Evolutionary conservation across 2,329 filamentous ascomycete species (phyloP).

Genomic region (Tolypocladium ophioglossoides): DNA sequence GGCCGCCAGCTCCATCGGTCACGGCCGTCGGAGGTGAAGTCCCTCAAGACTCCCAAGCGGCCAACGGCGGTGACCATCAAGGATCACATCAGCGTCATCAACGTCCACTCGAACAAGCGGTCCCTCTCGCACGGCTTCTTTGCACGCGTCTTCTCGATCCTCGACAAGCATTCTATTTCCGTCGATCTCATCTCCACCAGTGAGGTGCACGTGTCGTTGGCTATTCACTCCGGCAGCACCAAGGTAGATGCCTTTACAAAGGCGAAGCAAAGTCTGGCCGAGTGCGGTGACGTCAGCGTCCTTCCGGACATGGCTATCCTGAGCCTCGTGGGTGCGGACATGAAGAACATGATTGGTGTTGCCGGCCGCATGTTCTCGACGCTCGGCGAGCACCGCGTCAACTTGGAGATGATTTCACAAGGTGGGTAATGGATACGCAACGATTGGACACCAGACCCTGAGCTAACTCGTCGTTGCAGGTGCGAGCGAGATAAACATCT

Average conservation of each 20-base stretch:
- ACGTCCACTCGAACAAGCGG: conserved; percentile 95
- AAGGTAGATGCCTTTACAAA: conserved; percentile 52
- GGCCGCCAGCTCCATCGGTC: conserved; percentile 48
- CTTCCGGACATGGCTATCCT: conserved; percentile 90
- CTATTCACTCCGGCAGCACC: conserved; percentile 71
- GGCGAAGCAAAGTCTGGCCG: conserved; percentile 61
- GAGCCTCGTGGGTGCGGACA: conserved; percentile 85
- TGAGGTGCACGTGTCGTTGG: conserved; percentile 96
- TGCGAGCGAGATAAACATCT: conserved; percentile 98
- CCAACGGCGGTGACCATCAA: conserved; percentile 95
- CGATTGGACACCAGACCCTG: neutral
- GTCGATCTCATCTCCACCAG: conserved; percentile 95
- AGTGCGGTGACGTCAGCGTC: conserved; percentile 84
- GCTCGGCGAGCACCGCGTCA: conserved; percentile 84
- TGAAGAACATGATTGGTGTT: conserved; percentile 96
- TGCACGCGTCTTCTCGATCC: conserved; percentile 82
- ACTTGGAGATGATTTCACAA: conserved; percentile 99
- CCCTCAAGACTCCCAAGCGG: conserved; percentile 51
- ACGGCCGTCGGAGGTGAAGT: conserved; percentile 25
- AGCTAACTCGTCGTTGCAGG: conserved; percentile 36
- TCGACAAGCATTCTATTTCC: conserved; percentile 77
- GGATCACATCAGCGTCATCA: conserved; percentile 91
- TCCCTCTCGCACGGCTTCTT: conserved; percentile 95
- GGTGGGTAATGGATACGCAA: conserved; percentile 40
- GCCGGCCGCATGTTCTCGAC: conserved; percentile 92